Conservation (phyloP, 2,329 filamentous ascomycete genomes). For the Incumbomyces lentus region DNA sequence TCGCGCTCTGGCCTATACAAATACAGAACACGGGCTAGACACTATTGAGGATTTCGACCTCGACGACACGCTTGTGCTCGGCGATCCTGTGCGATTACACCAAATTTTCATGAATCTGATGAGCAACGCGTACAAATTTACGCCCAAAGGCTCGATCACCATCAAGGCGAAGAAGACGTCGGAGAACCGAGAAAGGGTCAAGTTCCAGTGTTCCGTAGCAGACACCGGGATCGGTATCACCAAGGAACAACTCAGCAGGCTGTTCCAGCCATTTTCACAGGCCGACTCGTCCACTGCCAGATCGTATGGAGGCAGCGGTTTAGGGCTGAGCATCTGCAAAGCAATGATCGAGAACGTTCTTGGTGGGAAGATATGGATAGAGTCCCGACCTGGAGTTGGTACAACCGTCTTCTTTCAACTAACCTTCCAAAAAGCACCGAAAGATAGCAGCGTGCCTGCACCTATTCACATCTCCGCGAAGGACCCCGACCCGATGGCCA, state of each 20-base stretch:
- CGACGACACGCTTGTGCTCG: constrained; percentile 59
- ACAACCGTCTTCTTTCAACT: constrained; percentile 62
- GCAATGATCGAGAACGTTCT: constrained; percentile 51
- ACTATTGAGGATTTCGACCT: constrained; percentile 57
- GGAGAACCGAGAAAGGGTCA: constrained; percentile 23
- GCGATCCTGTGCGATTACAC: constrained; percentile 71
- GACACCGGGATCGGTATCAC: constrained; percentile 60
- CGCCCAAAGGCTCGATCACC: constrained; percentile 41
- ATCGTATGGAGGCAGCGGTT: constrained; percentile 44
- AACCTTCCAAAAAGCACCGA: constrained; percentile 70
- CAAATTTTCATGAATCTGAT: constrained; percentile 54
- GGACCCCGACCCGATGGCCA: constrained; percentile 45
- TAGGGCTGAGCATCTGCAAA: constrained; percentile 57
- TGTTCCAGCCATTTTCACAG: constrained; percentile 51
- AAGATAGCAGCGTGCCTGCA: constrained; percentile 44
- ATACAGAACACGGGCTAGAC: constrained; percentile 49
- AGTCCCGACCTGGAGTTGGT: constrained; percentile 43
- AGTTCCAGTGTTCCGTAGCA: constrained; percentile 40
- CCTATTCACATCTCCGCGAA: constrained; percentile 32
- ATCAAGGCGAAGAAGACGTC: constrained; percentile 31
- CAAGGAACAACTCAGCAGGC: constrained; percentile 49
- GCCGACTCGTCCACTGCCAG: constrained; percentile 55
- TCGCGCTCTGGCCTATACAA: constrained; percentile 52
- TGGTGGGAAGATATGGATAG: constrained; percentile 50
- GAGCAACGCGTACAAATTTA: constrained; percentile 55